Evolutionary conservation across 768 basidiomycete species (phyloP), one percentile per base, ranked within the genome.

Genomic region (Leccinum pellstonianum): DNA sequence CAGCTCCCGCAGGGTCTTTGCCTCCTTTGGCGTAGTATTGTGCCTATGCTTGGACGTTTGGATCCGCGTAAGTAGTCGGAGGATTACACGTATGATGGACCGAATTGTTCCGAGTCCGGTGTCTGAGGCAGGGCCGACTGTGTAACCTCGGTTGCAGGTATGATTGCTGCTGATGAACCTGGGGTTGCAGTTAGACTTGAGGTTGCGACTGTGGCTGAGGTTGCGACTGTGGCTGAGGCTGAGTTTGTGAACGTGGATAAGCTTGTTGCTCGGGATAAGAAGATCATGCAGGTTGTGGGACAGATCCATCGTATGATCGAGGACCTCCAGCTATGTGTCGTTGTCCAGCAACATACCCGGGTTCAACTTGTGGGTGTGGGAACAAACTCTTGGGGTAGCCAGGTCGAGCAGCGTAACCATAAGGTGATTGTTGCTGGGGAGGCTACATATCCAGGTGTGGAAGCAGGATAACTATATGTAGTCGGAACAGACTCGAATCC

Each of bases 11-110:
- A 0, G 79, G 71, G 59, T 93, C 91, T 50, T 74, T 83, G 4
- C 91, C 91, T 25, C 92, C 92, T 60, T 87, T 83, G 1, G 86
- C 86, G 68, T 93, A 93, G 73, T 94, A 94, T 64, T 86, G 82
- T 5, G 90, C 91, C 91, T 91, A 93, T 0, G 88, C 89, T 68
- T 93, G 91, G n/a, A 87, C 91, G 62, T 91, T 91, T 56, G 85
- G 83, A 69, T 94, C 91, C 15, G 84, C 73, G 65, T 94, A 94
- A 21, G 84, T 84, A 52, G 77, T 76, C 27, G 77, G 80, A 4
- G 90, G 88, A 63, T 91, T 81, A 93, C 9, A 76, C 71, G 57
- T 76, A 84, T 14, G 83, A 82, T 9, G 82, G 81, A 19, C 79
- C 80, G 5, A 67, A 56, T 35, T 69, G 66, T 21, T 66, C 74